These are phyloP conservation scores for Phytophthora nicotianae DNA, from an alignment of 352 stramenopile species.

Conservation along the genomic window DNA sequence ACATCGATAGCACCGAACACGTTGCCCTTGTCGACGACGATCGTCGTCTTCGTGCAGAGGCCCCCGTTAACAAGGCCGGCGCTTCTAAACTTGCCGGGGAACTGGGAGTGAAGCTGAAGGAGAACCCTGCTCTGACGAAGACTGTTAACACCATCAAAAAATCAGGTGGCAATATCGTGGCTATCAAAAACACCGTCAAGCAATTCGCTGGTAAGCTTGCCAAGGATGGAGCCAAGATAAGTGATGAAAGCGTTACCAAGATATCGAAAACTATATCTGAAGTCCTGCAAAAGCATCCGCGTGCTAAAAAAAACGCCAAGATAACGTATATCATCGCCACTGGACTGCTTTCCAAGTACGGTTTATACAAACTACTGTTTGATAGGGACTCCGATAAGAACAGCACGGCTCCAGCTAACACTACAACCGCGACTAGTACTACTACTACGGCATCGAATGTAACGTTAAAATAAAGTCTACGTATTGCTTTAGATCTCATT, in stretches of 20 bases:
- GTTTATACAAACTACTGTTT: not conserved
- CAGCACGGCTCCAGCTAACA: not conserved
- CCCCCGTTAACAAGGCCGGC: not conserved
- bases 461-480: too few relatives aligned
- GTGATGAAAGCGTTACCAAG: not conserved
- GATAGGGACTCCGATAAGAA: not conserved
- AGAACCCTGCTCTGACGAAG: not conserved
- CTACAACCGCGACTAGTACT: not conserved
- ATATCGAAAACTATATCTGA: not conserved
- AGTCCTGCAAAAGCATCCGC: not conserved
- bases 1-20: too few relatives aligned
- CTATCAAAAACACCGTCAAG: not conserved
- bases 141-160: not conserved
- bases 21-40: not conserved
- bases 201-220: not conserved
- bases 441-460: not conserved
- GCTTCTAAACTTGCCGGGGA: not conserved
- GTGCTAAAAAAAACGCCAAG: not conserved
- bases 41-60: not conserved
- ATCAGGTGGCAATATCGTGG: not conserved
- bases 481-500: too few relatives aligned
- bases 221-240: not conserved
- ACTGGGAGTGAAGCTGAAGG: not conserved
- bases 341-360: not conserved
- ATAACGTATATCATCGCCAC: not conserved